Percentiles rank a stretch among this genome's conserved stretches.
Conservation (phyloP, 1,284 basidiomycete genomes). For the Stygiomarasmius scandens region DNA sequence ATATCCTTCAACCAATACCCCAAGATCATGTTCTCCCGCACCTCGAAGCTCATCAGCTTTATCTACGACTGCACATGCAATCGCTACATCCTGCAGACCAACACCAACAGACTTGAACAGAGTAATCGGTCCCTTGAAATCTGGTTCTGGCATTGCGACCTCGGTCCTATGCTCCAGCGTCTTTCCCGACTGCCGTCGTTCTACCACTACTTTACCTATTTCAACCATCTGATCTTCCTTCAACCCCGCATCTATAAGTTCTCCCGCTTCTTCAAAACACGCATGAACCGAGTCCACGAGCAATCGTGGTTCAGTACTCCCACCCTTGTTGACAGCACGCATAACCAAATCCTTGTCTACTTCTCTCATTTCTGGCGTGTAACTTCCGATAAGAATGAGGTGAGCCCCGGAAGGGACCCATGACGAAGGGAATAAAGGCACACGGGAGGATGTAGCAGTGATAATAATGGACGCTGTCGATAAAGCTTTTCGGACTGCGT, state of each 20-base stretch:
- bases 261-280: constrained; percentile 76
- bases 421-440: constrained; percentile 68
- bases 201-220: constrained; percentile 59
- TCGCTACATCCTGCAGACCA: constrained; percentile 76
- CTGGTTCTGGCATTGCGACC: constrained; percentile 7
- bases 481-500: constrained; percentile 32
- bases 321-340: constrained; percentile 29
- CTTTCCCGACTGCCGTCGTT: constrained; percentile 22
- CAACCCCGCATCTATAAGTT: constrained; percentile 62
- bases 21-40: constrained; percentile 6
- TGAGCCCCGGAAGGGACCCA: constrained; percentile 69
- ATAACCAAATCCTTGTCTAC: constrained; percentile 61
- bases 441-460: constrained; percentile 77
- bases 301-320: constrained; percentile 28
- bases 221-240: constrained; percentile 48
- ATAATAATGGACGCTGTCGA: constrained; percentile 58
- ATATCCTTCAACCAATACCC: constrained; percentile 7
- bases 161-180: constrained; percentile 30
- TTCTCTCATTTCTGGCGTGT: constrained; percentile 81
- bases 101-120: constrained; percentile 82
- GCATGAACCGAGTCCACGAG: constrained; percentile 77
- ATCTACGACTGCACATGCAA: constrained; percentile 51
- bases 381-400: constrained; percentile 82
- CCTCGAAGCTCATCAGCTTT: constrained; percentile 35
- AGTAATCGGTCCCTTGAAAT: constrained; percentile 52